Evolutionary conservation across 2,329 filamentous ascomycete species (phyloP).

Genomic region (Calycina herbarum): DNA sequence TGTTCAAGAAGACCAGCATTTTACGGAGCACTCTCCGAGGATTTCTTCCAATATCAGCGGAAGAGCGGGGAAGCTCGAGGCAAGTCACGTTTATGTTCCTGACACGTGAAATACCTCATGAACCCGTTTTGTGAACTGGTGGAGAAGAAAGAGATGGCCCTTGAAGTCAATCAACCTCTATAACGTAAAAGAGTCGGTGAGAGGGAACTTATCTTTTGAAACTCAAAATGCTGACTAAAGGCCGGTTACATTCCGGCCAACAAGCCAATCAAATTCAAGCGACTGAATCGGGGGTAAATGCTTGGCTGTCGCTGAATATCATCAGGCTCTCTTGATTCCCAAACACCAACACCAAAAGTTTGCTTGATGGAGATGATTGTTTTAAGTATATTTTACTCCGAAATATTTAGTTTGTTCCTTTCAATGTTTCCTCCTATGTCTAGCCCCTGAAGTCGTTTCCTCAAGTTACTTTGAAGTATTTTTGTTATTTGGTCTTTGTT

Average conservation of each 20-base stretch:
- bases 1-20: too few species aligned
- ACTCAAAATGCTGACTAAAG: constrained; percentile 1
- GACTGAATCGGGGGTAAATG: not conserved
- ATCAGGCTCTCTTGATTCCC: not conserved
- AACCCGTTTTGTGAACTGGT: too few species aligned
- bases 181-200: too few species aligned
- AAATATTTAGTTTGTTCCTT: not conserved
- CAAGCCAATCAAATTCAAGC: not conserved
- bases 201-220: not conserved
- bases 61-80: too few species aligned
- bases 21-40: too few species aligned
- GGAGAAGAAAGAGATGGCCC: too few species aligned
- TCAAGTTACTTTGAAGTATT: not conserved
- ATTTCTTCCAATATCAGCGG: too few species aligned
- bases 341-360: not conserved
- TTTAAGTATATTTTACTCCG: too few species aligned
- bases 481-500: not conserved
- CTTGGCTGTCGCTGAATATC: not conserved
- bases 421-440: not conserved
- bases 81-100: too few species aligned
- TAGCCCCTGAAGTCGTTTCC: not conserved
- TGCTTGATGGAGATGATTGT: not conserved
- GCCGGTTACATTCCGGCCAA: constrained; percentile 5
- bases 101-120: too few species aligned
- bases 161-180: not conserved